phyloP scores from a whole-genome alignment of 768 basidiomycete genomes.

The Suillus subluteus region DNA sequence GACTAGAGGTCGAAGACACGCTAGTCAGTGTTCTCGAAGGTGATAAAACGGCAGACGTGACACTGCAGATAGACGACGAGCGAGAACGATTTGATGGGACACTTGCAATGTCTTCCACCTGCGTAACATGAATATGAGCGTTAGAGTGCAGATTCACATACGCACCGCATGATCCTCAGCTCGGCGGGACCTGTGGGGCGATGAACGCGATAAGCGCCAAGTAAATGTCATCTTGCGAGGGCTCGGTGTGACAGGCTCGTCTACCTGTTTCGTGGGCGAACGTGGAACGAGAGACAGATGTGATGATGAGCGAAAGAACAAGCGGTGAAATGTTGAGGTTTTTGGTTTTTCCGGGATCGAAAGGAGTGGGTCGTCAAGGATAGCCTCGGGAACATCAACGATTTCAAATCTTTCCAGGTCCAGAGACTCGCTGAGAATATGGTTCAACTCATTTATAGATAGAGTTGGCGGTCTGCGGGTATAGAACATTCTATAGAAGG shows the following conservation, averaged over 20 bases:
- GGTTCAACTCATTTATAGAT: slow-evolving; percentile 36
- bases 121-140: not conserved
- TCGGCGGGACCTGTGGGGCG: slow-evolving; percentile 24
- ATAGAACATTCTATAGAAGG: slow-evolving; percentile 9
- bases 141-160: not conserved
- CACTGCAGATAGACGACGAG: not conserved
- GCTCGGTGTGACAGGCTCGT: slow-evolving; percentile 18
- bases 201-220: slow-evolving; percentile 34
- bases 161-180: slow-evolving; percentile 22
- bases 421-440: slow-evolving; percentile 37
- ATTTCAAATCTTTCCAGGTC: slow-evolving; percentile 21
- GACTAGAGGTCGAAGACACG: slow-evolving; percentile 30
- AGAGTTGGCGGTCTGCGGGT: slow-evolving; percentile 21
- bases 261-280: slow-evolving; percentile 10
- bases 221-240: slow-evolving; percentile 30
- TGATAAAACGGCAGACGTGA: slow-evolving; percentile 7
- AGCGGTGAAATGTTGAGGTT: slow-evolving; percentile 32
- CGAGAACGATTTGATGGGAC: slow-evolving; percentile 1
- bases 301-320: slow-evolving; percentile 32
- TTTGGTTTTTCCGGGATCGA: slow-evolving; percentile 22
- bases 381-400: slow-evolving; percentile 18
- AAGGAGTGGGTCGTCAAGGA: slow-evolving; percentile 29
- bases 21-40: slow-evolving; percentile 20
- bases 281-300: slow-evolving; percentile 15
- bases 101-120: not conserved